Percentiles rank a stretch among this genome's conserved stretches.
Conservation (phyloP, 768 basidiomycete species). For the Collybiopsis luxurians region DNA sequence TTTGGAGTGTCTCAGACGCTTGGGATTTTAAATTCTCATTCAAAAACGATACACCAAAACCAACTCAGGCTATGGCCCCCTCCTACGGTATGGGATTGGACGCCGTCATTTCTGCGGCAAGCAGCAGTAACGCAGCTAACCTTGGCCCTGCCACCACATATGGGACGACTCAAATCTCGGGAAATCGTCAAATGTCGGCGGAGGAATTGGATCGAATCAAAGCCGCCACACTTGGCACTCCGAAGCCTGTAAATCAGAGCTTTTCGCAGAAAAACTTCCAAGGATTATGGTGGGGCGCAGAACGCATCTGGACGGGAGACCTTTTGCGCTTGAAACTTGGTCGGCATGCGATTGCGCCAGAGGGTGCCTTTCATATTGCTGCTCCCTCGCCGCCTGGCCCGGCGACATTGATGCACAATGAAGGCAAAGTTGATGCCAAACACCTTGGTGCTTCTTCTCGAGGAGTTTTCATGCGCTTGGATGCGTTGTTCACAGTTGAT, state of each 20-base stretch:
- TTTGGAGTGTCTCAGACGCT: constrained; percentile 73
- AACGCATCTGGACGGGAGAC: constrained; percentile 86
- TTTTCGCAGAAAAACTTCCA: constrained; percentile 62
- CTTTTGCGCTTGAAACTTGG: constrained; percentile 76
- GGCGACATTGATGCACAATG: constrained; percentile 22
- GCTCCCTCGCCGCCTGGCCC: constrained; percentile 62
- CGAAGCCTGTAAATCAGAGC: constrained; percentile 19
- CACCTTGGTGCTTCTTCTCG: constrained; percentile 54
- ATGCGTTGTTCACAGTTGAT: constrained; percentile 65
- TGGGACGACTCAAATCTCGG: constrained; percentile 10
- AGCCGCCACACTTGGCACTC: constrained; percentile 16
- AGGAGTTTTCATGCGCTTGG: constrained; percentile 71
- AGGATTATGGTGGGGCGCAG: constrained; percentile 88
- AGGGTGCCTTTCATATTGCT: constrained; percentile 56
- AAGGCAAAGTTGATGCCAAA: constrained; percentile 17
- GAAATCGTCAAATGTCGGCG: constrained; percentile 7
- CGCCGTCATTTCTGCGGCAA: constrained; percentile 4
- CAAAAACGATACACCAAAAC: constrained; percentile 10
- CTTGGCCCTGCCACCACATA: not conserved
- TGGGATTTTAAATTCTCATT: constrained; percentile 58
- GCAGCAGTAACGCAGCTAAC: constrained; percentile 2
- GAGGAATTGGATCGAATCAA: constrained; percentile 18
- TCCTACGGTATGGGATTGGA: not conserved
- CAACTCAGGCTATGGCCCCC: constrained; percentile 13
- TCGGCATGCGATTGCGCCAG: constrained; percentile 63